Base-by-base conservation (phyloP, 176 grass and related monocot species). In the Alopecurus myosuroides region DNA sequence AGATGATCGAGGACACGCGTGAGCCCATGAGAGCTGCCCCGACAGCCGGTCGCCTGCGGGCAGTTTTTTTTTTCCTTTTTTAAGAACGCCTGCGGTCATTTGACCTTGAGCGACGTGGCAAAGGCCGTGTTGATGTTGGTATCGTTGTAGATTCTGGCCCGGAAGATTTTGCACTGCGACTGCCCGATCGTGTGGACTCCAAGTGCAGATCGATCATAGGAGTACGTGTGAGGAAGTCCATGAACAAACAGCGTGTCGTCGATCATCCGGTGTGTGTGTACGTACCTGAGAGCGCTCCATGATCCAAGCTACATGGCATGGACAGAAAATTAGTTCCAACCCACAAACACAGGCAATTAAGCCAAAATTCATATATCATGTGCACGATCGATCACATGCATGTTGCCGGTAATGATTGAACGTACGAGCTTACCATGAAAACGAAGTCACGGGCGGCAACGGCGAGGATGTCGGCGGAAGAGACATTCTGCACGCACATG, bases 391-490 rank as follows among this genome's bases (percentile, higher is more conserved):
- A 60, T 60, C 23, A 28, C 56, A 28, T 57, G 53, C 11, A 11
- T 44, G 42, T 3, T 25, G 22, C 22, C 3, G 52, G 20, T 23
- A 4, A 46, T 46, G 3, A 15, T 13, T 0, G 7, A n/a, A 29
- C n/a, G n/a, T n/a, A n/a, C 19, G 0, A 28, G 26, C 60, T 29
- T 86, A 97, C 91, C 22, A 87, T 85, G 3, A 94, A 85, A 8
- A 97, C 89, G 2, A 89, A 91, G 74, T 97, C 94, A 0, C 91
- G 91, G 40, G 94, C 89, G 2, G 91, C 94, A 7, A 97, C 75
- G 20, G 91, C 65, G 56, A 92, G 78, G 81, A 97, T 97, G 81
- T 97, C 91, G 14, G 94, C 94, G 70, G 91, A 97, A 15, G 94
- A 91, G 36, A 97, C 94, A 11, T 89, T 92, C 84, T 92, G 87